A percentile compares a stretch with the other conserved stretches of the same genome.
These are phyloP conservation scores for Martiniozyma asiatica DNA, from an alignment of 1,139 yeast species.

Conservation along the genomic window DNA sequence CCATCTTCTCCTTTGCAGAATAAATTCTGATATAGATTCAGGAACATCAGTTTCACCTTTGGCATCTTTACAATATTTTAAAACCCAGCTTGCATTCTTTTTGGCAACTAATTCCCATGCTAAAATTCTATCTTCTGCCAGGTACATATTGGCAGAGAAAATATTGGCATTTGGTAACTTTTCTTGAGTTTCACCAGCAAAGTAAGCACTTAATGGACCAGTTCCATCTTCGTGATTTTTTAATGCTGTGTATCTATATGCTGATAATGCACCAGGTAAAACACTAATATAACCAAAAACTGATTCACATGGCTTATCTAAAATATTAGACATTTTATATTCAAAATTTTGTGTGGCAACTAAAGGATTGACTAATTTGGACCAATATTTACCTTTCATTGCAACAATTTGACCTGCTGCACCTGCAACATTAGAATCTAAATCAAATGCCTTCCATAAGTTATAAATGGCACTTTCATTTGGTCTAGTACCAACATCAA, in stretches of 20 bases:
- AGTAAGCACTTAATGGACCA: slow-evolving; percentile 81
- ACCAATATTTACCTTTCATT: slow-evolving; percentile 81
- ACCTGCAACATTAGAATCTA: slow-evolving; percentile 93
- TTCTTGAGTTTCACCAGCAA: slow-evolving; percentile 60
- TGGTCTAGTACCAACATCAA: slow-evolving; percentile 92
- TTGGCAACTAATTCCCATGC: slow-evolving; percentile 97
- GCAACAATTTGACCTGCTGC: slow-evolving; percentile 97
- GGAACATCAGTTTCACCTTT: slow-evolving; percentile 98
- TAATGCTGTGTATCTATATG: slow-evolving; percentile 83
- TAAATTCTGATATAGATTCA: slow-evolving; percentile 77
- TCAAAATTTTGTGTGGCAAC: slow-evolving; percentile 97
- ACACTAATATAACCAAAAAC: slow-evolving; percentile 89
- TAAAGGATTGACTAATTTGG: slow-evolving; percentile 71
- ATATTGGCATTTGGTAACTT: slow-evolving; percentile 53
- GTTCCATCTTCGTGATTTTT: slow-evolving; percentile 81
- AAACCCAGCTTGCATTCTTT: slow-evolving; percentile 75
- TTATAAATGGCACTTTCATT: slow-evolving; percentile 76
- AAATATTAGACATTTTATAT: slow-evolving; percentile 88
- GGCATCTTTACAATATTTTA: slow-evolving; percentile 86
- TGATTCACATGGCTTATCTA: slow-evolving; percentile 91
- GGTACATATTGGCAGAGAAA: slow-evolving; percentile 91
- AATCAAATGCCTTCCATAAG: slow-evolving; percentile 93
- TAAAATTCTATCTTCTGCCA: slow-evolving; percentile 92
- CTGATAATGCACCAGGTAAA: slow-evolving; percentile 92
- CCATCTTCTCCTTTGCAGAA: slow-evolving; percentile 96